These are phyloP conservation scores for Oxyria digyna DNA, from an alignment of 148 eudicot species.

Conservation along the genomic window DNA sequence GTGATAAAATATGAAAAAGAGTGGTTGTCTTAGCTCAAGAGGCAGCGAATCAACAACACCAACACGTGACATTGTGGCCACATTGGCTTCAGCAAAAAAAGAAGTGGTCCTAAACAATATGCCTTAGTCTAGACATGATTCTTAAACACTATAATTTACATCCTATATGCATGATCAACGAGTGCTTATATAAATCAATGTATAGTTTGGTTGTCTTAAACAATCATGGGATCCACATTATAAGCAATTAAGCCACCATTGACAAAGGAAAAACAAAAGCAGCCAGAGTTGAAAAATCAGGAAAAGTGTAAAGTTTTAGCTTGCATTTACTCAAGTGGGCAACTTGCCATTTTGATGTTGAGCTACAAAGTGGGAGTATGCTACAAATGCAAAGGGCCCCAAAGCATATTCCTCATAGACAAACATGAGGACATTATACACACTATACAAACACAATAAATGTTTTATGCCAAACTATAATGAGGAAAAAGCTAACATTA, in stretches of 20 bases:
- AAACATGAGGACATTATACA: neutral
- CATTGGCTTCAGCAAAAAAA: neutral
- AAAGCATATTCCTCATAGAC: neutral
- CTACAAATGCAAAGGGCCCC: slow-evolving; percentile 2
- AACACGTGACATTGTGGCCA: neutral
- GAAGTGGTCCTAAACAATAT: neutral
- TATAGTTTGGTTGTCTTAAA: neutral
- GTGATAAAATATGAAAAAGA: neutral
- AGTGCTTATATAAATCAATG: neutral
- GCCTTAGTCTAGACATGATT: neutral
- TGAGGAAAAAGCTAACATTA: neutral
- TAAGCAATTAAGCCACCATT: neutral
- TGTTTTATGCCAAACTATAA: neutral
- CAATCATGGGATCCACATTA: neutral
- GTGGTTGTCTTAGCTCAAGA: neutral
- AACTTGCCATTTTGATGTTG: neutral
- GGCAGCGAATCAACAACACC: neutral
- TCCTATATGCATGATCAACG: neutral
- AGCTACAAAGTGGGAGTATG: neutral
- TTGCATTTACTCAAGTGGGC: neutral
- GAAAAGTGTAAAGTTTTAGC: neutral
- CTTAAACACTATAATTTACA: neutral
- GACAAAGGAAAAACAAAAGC: neutral
- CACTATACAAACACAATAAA: neutral
- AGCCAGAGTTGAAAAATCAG: neutral